phyloP scores from a whole-genome alignment of 2,329 filamentous ascomycete species.

The Nakataea oryzae region DNA sequence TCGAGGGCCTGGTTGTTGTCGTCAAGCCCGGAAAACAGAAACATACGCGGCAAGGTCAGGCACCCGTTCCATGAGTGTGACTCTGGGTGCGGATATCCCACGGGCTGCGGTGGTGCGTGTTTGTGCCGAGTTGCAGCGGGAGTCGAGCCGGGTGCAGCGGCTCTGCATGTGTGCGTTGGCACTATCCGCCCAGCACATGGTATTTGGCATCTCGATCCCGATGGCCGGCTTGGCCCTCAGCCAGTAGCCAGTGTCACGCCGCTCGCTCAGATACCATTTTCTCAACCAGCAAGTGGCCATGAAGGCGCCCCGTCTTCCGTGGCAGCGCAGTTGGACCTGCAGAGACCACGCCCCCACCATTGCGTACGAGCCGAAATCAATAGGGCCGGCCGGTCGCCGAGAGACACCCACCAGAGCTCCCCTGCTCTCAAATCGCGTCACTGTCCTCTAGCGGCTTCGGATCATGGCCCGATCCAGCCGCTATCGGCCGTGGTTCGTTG shows the following conservation, averaged over 20 bases:
- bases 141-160: not conserved
- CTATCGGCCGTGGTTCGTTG: not conserved
- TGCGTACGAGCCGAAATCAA: not conserved
- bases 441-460: too few relatives aligned
- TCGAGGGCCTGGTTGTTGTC: too few relatives aligned
- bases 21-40: too few relatives aligned
- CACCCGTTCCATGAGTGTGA: not conserved
- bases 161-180: not conserved
- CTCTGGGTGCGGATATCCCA: not conserved
- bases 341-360: not conserved
- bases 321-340: not conserved
- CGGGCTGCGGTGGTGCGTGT: not conserved
- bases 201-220: not conserved
- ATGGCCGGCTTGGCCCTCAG: not conserved
- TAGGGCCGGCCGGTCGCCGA: not conserved
- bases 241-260: not conserved
- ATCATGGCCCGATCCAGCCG: not conserved
- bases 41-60: too few relatives aligned
- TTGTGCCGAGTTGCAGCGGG: not conserved
- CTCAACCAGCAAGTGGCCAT: not conserved
- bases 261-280: not conserved
- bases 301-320: not conserved
- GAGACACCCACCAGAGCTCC: not conserved
- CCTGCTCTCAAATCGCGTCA: not conserved
- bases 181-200: too few relatives aligned